Base-by-base conservation (phyloP, 495 filamentous ascomycete species). In the Xylaria grammica region DNA sequence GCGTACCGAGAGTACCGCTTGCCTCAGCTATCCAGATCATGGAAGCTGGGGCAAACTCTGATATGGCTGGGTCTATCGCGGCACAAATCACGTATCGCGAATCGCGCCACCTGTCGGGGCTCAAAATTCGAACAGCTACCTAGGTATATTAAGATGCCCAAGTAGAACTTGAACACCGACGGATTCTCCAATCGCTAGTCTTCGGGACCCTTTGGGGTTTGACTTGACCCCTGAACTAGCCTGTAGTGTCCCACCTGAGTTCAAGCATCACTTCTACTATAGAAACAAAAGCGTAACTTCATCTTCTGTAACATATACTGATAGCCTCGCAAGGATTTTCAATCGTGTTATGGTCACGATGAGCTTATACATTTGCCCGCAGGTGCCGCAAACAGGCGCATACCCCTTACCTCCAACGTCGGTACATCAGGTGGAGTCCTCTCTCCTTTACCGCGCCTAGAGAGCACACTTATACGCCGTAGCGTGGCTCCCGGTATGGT, bases 361-460 rank as follows among this genome's bases (percentile, higher is more conserved):
- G 9, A 30, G 51, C 20, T 54, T 60, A n/a, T 38, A 40, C 57
- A 40, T 27, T 27, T 22, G 17, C 30, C 32, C 15, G 30, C 36
- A 34, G 19, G 48, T 44, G n/a, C n/a, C n/a, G n/a, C n/a, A n/a
- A n/a, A n/a, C 49, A 17, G 26, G 24, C 30, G 26, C 26, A 44
- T n/a, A 50, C 32, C 45, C 13, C 56, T 29, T 38, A 50, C 30
- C 57, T 49, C 40, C 30, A 38, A 46, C 19, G 5, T 10, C 27
- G 20, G 10, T 27, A 42, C 30, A 46, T 46, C 30, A 52, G 58
- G 46, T 42, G 22, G 22, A 51, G 20, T 50, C 19, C 38, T 58
- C 11, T 55, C 32, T 11, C 26, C 29, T 54, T 56, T 44, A 26
- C 40, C 61, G 49, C 48, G 26, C 50, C 61, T 27, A 36, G 29